Conservation (phyloP, 2,329 filamentous ascomycete genomes). For the Exophiala bonariae region DNA sequence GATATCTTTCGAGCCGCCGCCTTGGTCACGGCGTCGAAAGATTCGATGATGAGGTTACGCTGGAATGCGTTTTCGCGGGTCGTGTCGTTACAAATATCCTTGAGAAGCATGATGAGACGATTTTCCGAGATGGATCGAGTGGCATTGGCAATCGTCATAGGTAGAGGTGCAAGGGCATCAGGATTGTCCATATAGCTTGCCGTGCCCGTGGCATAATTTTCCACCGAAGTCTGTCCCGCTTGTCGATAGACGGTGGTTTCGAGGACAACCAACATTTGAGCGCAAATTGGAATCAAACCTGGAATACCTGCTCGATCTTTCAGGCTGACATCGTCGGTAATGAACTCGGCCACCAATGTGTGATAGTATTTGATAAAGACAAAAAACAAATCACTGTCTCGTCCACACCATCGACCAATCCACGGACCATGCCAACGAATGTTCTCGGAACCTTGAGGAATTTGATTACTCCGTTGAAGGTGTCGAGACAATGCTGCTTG, state of each 20-base stretch:
- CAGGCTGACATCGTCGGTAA: constrained; percentile 56
- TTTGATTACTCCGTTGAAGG: constrained; percentile 65
- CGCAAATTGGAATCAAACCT: constrained; percentile 76
- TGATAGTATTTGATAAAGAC: constrained; percentile 89
- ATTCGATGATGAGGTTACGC: constrained; percentile 71
- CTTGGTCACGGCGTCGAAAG: constrained; percentile 72
- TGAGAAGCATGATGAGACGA: constrained; percentile 75
- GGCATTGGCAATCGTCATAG: constrained; percentile 67
- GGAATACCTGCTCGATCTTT: constrained; percentile 67
- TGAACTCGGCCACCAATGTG: constrained; percentile 72
- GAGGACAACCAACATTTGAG: constrained; percentile 75
- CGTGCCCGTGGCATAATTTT: constrained; percentile 52
- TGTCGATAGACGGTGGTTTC: constrained; percentile 76
- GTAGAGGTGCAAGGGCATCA: constrained; percentile 66
- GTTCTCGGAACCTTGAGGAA: constrained; percentile 67
- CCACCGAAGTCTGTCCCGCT: constrained; percentile 46
- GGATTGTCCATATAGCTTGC: constrained; percentile 66
- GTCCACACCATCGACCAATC: constrained; percentile 81
- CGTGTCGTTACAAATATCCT: constrained; percentile 71
- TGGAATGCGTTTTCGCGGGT: constrained; percentile 54
- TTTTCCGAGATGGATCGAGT: constrained; percentile 86
- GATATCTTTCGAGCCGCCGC: constrained; percentile 74
- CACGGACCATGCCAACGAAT: constrained; percentile 86
- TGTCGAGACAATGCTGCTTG: constrained; percentile 60
- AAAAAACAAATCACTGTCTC: constrained; percentile 86